Conservation (phyloP, 306 rosid species). For the Senna tora region DNA sequence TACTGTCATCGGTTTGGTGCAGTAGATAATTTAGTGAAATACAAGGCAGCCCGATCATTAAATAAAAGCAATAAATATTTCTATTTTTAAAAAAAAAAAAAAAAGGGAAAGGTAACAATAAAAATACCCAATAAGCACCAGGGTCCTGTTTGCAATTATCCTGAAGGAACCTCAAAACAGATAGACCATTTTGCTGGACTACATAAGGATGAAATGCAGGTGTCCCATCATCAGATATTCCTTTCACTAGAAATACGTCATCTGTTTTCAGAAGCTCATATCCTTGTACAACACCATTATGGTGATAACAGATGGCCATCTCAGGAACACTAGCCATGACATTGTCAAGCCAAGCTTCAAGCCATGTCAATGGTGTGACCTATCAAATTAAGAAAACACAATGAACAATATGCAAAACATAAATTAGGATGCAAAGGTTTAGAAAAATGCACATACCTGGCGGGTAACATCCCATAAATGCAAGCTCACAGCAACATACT, state of each 20-base stretch:
- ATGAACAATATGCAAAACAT: conserved; percentile 34
- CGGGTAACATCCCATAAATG: conserved; percentile 95
- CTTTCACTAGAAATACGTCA: conserved; percentile 87
- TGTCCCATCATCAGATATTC: conserved; percentile 90
- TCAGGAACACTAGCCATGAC: conserved; percentile 99
- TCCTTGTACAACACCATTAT: conserved; percentile 95
- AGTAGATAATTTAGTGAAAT: too few relatives aligned
- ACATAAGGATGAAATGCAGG: conserved; percentile 96
- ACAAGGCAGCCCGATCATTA: too few relatives aligned
- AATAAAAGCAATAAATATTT: conserved; percentile 6
- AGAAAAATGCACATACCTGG: conserved; percentile 58
- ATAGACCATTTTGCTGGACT: conserved; percentile 94
- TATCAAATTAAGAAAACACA: conserved; percentile 39
- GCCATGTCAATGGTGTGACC: conserved; percentile 97
- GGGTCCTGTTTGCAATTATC: conserved; percentile 99
- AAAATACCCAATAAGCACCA: conserved; percentile 93
- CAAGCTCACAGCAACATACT: conserved; percentile 94
- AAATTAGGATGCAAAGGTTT: conserved; percentile 14
- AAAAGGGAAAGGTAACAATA: conserved; percentile 4
- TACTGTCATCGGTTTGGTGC: too few relatives aligned
- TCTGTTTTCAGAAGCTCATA: conserved; percentile 94
- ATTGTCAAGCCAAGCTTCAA: conserved; percentile 99
- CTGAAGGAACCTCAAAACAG: conserved; percentile 96
- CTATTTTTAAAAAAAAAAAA: conserved; percentile 9
- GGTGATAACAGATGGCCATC: conserved; percentile 95